Evolutionary conservation across 495 filamentous ascomycete species (phyloP).

Genomic region (Aspergillus funiculosus): DNA sequence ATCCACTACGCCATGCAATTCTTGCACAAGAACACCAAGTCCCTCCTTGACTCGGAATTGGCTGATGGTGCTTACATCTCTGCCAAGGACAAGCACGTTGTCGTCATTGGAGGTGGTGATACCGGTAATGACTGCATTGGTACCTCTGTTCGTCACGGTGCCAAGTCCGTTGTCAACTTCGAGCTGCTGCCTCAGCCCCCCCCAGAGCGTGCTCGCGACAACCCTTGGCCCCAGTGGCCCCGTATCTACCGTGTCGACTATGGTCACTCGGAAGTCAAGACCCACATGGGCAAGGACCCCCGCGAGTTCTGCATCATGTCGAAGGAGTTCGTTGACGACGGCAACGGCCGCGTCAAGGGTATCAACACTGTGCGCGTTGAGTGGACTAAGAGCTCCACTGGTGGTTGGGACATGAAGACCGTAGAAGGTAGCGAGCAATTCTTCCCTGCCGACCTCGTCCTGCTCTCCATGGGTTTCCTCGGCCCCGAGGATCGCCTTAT

Average conservation of each 20-base stretch:
- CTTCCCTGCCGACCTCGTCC: slow-evolving; percentile 95
- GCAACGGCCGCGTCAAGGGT: slow-evolving; percentile 80
- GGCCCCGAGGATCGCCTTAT: slow-evolving; percentile 89
- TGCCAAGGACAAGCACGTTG: slow-evolving; percentile 92
- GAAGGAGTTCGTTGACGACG: slow-evolving; percentile 94
- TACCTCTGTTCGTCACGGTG: slow-evolving; percentile 95
- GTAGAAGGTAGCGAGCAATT: slow-evolving; percentile 91
- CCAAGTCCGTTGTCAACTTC: slow-evolving; percentile 95
- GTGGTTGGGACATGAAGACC: slow-evolving; percentile 99
- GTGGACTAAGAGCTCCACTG: slow-evolving; percentile 84
- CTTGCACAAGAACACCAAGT: slow-evolving; percentile 97
- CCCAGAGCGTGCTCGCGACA: slow-evolving; percentile 88
- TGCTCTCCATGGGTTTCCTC: slow-evolving; percentile 97
- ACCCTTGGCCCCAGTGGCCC: slow-evolving; percentile 99
- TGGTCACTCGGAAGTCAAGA: slow-evolving; percentile 93
- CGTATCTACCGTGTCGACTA: slow-evolving; percentile 98
- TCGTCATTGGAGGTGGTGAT: slow-evolving; percentile 98
- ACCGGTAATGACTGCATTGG: slow-evolving; percentile 99
- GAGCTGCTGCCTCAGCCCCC: slow-evolving; percentile 95
- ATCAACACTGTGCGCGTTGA: slow-evolving; percentile 98
- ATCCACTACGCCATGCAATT: slow-evolving; percentile 99
- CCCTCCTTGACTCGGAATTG: slow-evolving; percentile 87
- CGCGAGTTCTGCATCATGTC: slow-evolving; percentile 99
- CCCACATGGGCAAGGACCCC: slow-evolving; percentile 95
- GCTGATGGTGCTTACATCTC: slow-evolving; percentile 88